Conservation (phyloP, 2,329 filamentous ascomycete species). For the Fusarium sp. region DNA sequence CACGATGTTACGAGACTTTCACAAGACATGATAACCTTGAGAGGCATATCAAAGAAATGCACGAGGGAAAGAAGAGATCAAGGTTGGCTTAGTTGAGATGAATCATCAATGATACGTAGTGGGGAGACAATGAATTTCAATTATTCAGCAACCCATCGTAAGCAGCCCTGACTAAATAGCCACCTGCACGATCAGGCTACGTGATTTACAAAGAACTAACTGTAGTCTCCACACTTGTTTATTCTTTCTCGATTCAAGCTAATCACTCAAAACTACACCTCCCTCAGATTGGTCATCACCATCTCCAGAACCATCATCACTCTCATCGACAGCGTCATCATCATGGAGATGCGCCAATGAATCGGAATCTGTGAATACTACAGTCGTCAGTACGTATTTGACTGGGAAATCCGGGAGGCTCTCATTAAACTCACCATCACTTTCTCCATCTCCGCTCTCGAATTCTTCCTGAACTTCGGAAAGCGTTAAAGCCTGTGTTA, state of each 20-base stretch:
- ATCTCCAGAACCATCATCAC: too few relatives aligned
- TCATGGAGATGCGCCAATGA: constrained; percentile 3
- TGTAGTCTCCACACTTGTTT: not conserved
- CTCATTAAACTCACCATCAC: not conserved
- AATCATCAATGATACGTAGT: not conserved
- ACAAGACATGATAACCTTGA: constrained; percentile 11
- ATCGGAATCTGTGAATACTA: not conserved
- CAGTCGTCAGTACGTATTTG: not conserved
- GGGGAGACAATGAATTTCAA: too few relatives aligned
- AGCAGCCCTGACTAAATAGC: too few relatives aligned
- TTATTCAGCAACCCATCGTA: too few relatives aligned
- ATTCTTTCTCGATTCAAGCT: not conserved
- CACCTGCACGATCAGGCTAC: too few relatives aligned
- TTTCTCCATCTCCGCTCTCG: not conserved
- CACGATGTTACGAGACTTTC: constrained; percentile 1
- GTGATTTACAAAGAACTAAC: too few relatives aligned
- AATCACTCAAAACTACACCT: constrained; percentile 3
- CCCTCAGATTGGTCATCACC: constrained; percentile 13
- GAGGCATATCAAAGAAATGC: constrained; percentile 12
- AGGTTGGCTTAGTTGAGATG: not conserved
- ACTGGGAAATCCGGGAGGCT: not conserved
- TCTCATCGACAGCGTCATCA: too few relatives aligned
- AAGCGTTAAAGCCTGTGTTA: not conserved
- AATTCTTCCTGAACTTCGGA: constrained; percentile 8
- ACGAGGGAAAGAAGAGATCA: constrained; percentile 15